Evolutionary conservation across 176 grass and related monocot genomes (phyloP).

Genomic region (Oryza longistaminata): DNA sequence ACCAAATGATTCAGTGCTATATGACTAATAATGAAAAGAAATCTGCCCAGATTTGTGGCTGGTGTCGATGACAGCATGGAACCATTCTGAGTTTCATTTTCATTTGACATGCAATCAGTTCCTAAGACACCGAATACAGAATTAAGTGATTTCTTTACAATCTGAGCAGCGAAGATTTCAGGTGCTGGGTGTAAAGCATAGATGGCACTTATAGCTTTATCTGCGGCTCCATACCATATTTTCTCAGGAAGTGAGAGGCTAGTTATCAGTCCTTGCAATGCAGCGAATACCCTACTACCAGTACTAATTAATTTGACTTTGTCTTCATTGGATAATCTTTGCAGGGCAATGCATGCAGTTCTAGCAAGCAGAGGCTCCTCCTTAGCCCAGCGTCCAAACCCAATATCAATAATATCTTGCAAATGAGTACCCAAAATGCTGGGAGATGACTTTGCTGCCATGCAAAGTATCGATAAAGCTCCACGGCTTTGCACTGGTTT

Average conservation of each 20-base stretch:
- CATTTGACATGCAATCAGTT: constrained; percentile 44
- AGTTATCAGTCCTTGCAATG: constrained; percentile 62
- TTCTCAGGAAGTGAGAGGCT: constrained; percentile 74
- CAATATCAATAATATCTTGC: constrained; percentile 96
- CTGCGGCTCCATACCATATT: constrained; percentile 89
- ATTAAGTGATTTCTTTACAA: constrained; percentile 70
- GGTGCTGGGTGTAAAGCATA: constrained; percentile 76
- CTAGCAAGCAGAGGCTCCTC: constrained; percentile 91
- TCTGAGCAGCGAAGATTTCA: constrained; percentile 76
- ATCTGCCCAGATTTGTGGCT: constrained; percentile 77
- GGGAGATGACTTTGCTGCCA: constrained; percentile 89
- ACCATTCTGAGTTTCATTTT: constrained; percentile 30
- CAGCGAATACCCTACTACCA: constrained; percentile 60
- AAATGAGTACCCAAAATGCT: constrained; percentile 71
- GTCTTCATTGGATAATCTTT: constrained; percentile 90
- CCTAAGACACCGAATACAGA: constrained; percentile 53
- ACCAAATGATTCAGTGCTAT: constrained; percentile 90
- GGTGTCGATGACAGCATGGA: constrained; percentile 46
- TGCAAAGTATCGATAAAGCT: constrained; percentile 87
- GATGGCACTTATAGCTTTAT: constrained; percentile 82
- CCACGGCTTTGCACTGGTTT: constrained; percentile 75
- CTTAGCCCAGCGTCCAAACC: constrained; percentile 94
- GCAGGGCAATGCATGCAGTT: constrained; percentile 83
- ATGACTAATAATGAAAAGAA: constrained; percentile 87
- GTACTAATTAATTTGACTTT: constrained; percentile 69